phyloP scores from a whole-genome alignment of 2,329 filamentous ascomycete species.

The Bimuria novae-zelandiae region DNA sequence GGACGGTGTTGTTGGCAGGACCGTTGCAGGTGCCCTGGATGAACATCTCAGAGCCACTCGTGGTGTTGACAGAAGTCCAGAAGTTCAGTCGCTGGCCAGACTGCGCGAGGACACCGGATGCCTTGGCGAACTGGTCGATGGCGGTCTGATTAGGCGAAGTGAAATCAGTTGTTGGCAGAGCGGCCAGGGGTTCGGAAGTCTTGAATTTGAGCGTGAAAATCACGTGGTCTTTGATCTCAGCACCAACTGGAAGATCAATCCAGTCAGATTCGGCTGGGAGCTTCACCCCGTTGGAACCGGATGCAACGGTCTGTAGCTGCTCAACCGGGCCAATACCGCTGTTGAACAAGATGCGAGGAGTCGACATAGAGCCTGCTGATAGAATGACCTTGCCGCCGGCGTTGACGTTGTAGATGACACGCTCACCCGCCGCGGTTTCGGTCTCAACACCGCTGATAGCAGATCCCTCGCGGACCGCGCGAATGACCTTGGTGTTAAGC shows the following conservation, averaged over 20 bases:
- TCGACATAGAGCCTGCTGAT: slow-evolving; percentile 69
- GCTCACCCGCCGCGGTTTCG: slow-evolving; percentile 48
- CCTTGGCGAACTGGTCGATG: slow-evolving; percentile 40
- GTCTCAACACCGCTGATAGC: slow-evolving; percentile 68
- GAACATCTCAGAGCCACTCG: slow-evolving; percentile 45
- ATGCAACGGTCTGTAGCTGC: slow-evolving; percentile 52
- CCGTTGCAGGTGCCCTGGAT: slow-evolving; percentile 55
- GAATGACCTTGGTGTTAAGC: slow-evolving; percentile 67
- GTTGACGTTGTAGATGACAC: slow-evolving; percentile 59
- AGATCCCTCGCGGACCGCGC: slow-evolving; percentile 65
- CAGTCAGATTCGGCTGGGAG: slow-evolving; percentile 51
- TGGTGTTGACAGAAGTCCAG: slow-evolving; percentile 52
- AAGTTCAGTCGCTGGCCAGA: slow-evolving; percentile 55
- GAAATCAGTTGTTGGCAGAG: slow-evolving; percentile 27
- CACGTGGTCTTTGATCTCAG: slow-evolving; percentile 48
- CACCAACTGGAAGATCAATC: slow-evolving; percentile 56
- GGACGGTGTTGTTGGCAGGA: slow-evolving; percentile 38
- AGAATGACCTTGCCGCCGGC: slow-evolving; percentile 66
- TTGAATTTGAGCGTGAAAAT: slow-evolving; percentile 44
- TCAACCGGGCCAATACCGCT: slow-evolving; percentile 68
- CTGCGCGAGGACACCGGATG: slow-evolving; percentile 51
- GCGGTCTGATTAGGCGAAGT: slow-evolving; percentile 36
- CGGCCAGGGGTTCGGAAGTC: slow-evolving; percentile 25
- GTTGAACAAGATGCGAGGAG: slow-evolving; percentile 68
- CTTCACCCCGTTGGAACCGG: slow-evolving; percentile 46